A percentile compares a stretch with the other conserved stretches of the same genome.
Conservation (phyloP, 2,329 filamentous ascomycete genomes). For the Colletotrichum sp. region DNA sequence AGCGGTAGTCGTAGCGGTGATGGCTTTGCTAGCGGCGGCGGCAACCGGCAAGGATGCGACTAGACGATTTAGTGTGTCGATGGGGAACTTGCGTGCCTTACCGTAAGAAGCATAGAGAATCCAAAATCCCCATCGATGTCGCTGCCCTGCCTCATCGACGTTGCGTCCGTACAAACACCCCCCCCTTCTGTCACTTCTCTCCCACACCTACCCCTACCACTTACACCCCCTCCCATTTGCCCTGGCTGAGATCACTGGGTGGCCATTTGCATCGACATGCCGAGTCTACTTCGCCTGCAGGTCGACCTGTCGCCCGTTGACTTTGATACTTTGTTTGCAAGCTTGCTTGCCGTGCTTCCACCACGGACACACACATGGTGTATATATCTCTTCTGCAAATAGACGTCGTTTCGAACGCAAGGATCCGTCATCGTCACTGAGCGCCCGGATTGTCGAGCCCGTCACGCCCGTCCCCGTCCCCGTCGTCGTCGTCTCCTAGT, state of each 20-base stretch:
- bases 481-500: background rate
- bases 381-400: background rate
- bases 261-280: background rate
- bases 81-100: background rate
- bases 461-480: background rate
- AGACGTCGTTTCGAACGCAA: background rate
- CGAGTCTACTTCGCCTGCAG: background rate
- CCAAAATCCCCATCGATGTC: background rate
- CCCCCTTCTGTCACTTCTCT: background rate
- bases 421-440: background rate
- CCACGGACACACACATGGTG: background rate
- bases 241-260: background rate
- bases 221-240: background rate
- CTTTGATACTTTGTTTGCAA: background rate
- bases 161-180: background rate
- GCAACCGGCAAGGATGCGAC: constrained; percentile 9
- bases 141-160: constrained; percentile 11
- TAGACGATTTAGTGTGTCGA: background rate
- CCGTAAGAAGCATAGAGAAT: background rate
- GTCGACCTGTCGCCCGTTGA: background rate
- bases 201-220: background rate
- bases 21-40: constrained; percentile 9
- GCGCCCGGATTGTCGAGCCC: background rate
- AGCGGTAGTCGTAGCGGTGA: background rate
- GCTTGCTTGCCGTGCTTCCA: background rate